These are phyloP conservation scores for Aspergillus versicolor DNA, from an alignment of 2,329 filamentous ascomycete genomes.

Conservation along the genomic window DNA sequence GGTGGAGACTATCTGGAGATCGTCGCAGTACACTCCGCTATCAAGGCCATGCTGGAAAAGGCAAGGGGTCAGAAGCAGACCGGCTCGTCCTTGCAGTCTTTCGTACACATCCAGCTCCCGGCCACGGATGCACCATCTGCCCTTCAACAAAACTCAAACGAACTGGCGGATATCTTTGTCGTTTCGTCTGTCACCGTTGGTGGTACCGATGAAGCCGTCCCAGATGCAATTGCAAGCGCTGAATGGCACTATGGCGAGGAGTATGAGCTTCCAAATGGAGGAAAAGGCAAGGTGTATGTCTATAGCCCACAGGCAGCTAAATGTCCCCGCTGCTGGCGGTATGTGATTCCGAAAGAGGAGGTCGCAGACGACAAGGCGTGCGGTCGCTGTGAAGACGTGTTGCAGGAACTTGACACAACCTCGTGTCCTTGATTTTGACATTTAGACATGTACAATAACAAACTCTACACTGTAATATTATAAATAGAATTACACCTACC, in stretches of 20 bases:
- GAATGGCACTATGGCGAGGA: slow-evolving; percentile 45
- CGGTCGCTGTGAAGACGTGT: slow-evolving; percentile 67
- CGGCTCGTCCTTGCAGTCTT: slow-evolving; percentile 77
- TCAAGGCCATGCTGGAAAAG: slow-evolving; percentile 74
- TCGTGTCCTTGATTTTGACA: neutral
- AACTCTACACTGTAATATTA: slow-evolving; percentile 3
- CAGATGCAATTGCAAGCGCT: slow-evolving; percentile 28
- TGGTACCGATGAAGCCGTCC: slow-evolving; percentile 27
- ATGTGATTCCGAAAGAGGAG: slow-evolving; percentile 56
- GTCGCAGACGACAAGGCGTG: slow-evolving; percentile 65
- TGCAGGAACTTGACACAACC: slow-evolving; percentile 42
- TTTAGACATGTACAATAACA: neutral
- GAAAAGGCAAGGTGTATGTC: slow-evolving; percentile 38
- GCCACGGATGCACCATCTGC: slow-evolving; percentile 17
- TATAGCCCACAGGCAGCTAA: slow-evolving; percentile 60
- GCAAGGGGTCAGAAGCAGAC: slow-evolving; percentile 70
- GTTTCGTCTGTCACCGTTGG: slow-evolving; percentile 63
- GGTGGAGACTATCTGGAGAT: slow-evolving; percentile 44
- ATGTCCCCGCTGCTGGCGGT: slow-evolving; percentile 88
- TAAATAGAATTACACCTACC: neutral
- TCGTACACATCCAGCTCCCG: slow-evolving; percentile 52
- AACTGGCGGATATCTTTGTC: slow-evolving; percentile 66
- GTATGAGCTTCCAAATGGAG: slow-evolving; percentile 38
- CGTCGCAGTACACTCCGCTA: slow-evolving; percentile 57
- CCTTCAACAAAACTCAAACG: slow-evolving; percentile 37